Evolutionary conservation across 441 rosid genomes (phyloP).

Genomic region (Cnidoscolus chayamansa): DNA sequence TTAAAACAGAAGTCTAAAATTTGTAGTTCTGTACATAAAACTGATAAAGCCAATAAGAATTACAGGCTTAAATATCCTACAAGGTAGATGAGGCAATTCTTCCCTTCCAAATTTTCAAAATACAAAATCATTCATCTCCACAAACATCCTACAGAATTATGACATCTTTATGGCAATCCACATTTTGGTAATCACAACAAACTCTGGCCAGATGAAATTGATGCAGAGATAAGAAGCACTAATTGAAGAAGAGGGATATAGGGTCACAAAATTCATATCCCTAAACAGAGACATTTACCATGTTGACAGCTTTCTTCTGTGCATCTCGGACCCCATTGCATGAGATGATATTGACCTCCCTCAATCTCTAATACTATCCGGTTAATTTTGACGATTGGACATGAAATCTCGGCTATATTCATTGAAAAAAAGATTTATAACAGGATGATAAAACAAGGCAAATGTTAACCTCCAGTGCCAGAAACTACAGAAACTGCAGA

Average conservation of each 20-base stretch:
- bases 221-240: conserved; percentile 5
- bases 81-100: not conserved
- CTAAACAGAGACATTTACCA: not conserved
- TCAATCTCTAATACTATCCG: conserved; percentile 12
- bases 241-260: not conserved
- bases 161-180: conserved; percentile 16
- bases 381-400: not conserved
- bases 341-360: not conserved
- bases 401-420: conserved; percentile 14
- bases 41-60: conserved; percentile 11
- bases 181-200: conserved; percentile 8
- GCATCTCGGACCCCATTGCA: conserved; percentile 16
- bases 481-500: conserved; percentile 40
- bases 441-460: not conserved
- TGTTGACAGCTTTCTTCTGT: not conserved
- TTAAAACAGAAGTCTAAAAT: not conserved
- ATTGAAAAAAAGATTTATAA: conserved; percentile 15
- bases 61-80: conserved; percentile 2
- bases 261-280: conserved; percentile 2
- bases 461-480: conserved; percentile 28
- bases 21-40: conserved; percentile 13
- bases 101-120: conserved; percentile 5
- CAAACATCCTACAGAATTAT: conserved; percentile 14
- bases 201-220: not conserved
- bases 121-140: conserved; percentile 9